These are phyloP conservation scores for Rachicladosporium sp. DNA, from an alignment of 2,329 filamentous ascomycete genomes.

Conservation along the genomic window DNA sequence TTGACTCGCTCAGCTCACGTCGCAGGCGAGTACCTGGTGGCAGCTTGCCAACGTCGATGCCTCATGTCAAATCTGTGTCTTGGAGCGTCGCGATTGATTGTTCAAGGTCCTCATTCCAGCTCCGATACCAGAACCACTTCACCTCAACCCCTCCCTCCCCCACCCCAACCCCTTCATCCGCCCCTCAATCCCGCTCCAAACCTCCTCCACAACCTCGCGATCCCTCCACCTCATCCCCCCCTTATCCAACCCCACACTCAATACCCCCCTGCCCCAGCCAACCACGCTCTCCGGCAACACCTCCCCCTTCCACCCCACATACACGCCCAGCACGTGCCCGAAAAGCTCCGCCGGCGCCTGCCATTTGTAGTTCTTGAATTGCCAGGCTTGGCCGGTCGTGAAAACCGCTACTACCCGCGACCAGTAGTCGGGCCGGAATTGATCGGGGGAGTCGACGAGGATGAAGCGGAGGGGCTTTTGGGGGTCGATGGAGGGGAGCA, in stretches of 20 bases:
- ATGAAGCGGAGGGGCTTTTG: conserved; percentile 77
- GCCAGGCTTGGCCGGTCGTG: conserved; percentile 94
- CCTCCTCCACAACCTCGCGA: conserved; percentile 79
- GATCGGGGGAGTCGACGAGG: conserved; percentile 80
- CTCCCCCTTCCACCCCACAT: conserved; percentile 84
- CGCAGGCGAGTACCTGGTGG: no score
- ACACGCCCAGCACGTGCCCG: conserved; percentile 73
- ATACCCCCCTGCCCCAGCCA: conserved; percentile 74
- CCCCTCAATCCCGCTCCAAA: conserved; percentile 81
- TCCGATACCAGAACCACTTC: no score
- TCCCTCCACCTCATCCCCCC: conserved; percentile 60
- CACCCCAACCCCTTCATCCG: conserved; percentile 81
- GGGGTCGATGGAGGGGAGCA: conserved; percentile 57
- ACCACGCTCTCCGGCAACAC: conserved; percentile 63
- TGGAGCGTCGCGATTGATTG: no score
- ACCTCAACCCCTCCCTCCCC: conserved; percentile 48
- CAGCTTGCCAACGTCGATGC: no score
- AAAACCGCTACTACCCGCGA: conserved; percentile 89
- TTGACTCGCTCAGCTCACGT: no score
- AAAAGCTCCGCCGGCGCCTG: conserved; percentile 79
- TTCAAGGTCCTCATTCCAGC: no score
- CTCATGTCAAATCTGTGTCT: no score
- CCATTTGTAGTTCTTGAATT: conserved; percentile 99
- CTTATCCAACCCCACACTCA: conserved; percentile 70
- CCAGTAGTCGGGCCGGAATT: conserved; percentile 99